phyloP scores from a whole-genome alignment of 768 basidiomycete genomes.

The Tulasnella sp. region DNA sequence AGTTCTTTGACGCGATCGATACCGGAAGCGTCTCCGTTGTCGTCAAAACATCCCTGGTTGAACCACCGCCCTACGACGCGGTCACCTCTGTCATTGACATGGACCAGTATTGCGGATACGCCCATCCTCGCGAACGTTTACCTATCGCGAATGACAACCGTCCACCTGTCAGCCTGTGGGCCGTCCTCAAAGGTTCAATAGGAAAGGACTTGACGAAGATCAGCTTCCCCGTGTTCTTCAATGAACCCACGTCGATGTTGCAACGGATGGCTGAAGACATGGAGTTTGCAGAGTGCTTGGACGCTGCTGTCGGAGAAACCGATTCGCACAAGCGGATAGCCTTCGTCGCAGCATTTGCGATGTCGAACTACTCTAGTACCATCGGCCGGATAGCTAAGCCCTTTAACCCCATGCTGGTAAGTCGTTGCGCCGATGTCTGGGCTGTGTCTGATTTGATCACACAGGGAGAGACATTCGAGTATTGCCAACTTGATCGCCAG shows the following conservation, averaged over 20 bases:
- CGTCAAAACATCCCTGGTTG: slow-evolving; percentile 50
- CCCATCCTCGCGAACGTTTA: slow-evolving; percentile 44
- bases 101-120: slow-evolving; percentile 55
- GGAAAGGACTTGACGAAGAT: slow-evolving; percentile 97
- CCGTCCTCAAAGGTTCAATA: slow-evolving; percentile 86
- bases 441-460: neutral
- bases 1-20: slow-evolving; percentile 97
- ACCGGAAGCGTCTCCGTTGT: slow-evolving; percentile 64
- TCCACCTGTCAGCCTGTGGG: slow-evolving; percentile 86
- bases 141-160: slow-evolving; percentile 60
- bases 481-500: slow-evolving; percentile 72
- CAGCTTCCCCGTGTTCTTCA: slow-evolving; percentile 86
- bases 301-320: slow-evolving; percentile 62
- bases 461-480: slow-evolving; percentile 89
- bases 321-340: slow-evolving; percentile 77
- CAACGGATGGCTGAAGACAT: slow-evolving; percentile 98
- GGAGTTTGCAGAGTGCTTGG: slow-evolving; percentile 93
- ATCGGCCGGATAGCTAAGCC: slow-evolving; percentile 95
- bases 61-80: slow-evolving; percentile 28
- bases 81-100: slow-evolving; percentile 26
- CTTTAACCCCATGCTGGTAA: slow-evolving; percentile 87
- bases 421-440: slow-evolving; percentile 24
- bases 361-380: slow-evolving; percentile 95
- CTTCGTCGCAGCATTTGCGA: slow-evolving; percentile 91
- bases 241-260: slow-evolving; percentile 91